Evolutionary conservation across 129 eudicot genomes (phyloP), one percentile per base, ranked within the genome.

Genomic region (Pulicaria dysenterica): DNA sequence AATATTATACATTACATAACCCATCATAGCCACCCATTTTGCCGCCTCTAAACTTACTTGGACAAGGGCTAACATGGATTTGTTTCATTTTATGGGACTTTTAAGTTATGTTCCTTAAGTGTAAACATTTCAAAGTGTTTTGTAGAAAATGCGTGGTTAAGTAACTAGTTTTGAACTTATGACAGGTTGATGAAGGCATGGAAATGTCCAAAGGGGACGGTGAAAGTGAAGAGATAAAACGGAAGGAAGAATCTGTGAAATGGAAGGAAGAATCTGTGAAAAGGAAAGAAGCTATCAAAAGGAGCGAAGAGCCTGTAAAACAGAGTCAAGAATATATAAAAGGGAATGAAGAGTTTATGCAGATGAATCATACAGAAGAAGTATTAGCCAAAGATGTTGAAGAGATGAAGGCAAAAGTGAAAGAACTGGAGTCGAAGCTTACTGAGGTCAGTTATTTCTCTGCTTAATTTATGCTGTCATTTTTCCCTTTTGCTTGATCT

Each of bases 381-480:
- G 67, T 67, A 62, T 79, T 89, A 41, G 77, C 58, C 58, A 84
- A 75, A 64, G 88, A 82, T 49, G 74, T 82, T 80, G 89, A 75
- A 59, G 87, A 78, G 47, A 75, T 83, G 81, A 86, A 84, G 82
- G 78, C 64, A 57, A 86, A 82, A 76, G 69, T 89, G 60, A 83
- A 64, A 75, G 88, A 73, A 73, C 92, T 89, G 63, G 96, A 89
- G 76, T 56, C 73, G 36, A 84, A 86, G 74, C 79, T 89, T 43
- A 75, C 50, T 5, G 85, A 89, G 96, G 96, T 89, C 58, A 80
- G 80, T 78, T 53, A 38, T 39, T 16, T 81, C 41, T 58, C 49
- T 48, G 3, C 19, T 57, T 8, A 15, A 48, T 2, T 55, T 9
- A 8, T 53, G 37, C 4, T 3, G 11, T 41, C 3, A 3, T 24